A percentile compares a stretch with the other conserved stretches of the same genome.
Evolutionary conservation across 2,329 filamentous ascomycete species (phyloP).

Genomic region (Colletotrichum lentis): DNA sequence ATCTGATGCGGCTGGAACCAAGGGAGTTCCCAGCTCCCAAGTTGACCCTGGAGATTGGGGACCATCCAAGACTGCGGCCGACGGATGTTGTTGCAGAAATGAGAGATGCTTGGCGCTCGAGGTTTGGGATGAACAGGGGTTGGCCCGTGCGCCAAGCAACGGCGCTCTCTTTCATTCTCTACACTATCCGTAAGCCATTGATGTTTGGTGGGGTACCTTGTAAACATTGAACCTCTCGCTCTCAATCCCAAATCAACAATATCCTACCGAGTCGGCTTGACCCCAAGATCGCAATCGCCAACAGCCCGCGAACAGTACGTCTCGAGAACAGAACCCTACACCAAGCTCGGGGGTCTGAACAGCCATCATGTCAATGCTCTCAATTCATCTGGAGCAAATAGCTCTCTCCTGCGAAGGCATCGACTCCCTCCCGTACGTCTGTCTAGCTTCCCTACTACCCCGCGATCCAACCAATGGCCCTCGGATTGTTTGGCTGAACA

Average conservation of each 20-base stretch:
- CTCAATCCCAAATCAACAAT: conserved; percentile 1
- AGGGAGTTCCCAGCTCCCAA: too few relatives aligned
- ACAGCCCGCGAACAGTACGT: neutral
- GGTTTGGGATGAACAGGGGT: neutral
- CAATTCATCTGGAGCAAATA: conserved; percentile 79
- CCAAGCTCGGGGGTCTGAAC: neutral
- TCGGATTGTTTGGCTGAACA: neutral
- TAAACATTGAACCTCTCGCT: conserved; percentile 28
- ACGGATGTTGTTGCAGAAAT: neutral
- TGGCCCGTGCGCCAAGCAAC: conserved; percentile 25
- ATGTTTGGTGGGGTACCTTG: conserved; percentile 34
- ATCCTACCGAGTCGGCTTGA: neutral
- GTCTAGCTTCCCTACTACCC: conserved; percentile 40
- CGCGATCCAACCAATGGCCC: conserved; percentile 36
- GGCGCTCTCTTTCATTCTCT: neutral
- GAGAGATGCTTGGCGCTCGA: neutral
- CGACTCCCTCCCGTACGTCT: conserved; percentile 72
- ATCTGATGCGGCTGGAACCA: neutral
- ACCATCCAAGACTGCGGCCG: too few relatives aligned
- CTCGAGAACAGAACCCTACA: too few relatives aligned
- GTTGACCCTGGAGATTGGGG: neutral
- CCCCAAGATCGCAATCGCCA: neutral
- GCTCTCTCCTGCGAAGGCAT: conserved; percentile 79
- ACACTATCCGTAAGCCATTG: neutral
- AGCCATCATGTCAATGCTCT: conserved; percentile 69